A percentile compares a stretch with the other conserved stretches of the same genome.
These are phyloP conservation scores for Remersonia thermophila DNA, from an alignment of 2,329 filamentous ascomycete genomes.

Conservation along the genomic window DNA sequence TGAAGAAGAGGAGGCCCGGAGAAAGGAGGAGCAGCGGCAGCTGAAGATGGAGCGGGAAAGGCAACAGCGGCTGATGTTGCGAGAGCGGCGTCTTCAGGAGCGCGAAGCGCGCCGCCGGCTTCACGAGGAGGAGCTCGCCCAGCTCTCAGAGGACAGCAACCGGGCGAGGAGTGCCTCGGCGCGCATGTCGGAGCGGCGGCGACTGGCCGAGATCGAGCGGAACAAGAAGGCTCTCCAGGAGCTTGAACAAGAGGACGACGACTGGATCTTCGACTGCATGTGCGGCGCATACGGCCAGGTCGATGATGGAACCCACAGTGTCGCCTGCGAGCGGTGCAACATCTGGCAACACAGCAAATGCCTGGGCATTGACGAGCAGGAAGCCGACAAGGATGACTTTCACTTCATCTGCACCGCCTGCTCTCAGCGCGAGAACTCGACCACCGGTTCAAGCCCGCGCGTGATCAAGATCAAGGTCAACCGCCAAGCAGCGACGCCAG, in stretches of 20 bases:
- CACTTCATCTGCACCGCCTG: constrained; percentile 76
- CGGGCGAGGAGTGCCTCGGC: constrained; percentile 41
- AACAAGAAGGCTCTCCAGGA: constrained; percentile 65
- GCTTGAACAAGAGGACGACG: constrained; percentile 56
- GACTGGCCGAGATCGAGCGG: constrained; percentile 72
- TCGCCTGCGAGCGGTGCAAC: constrained; percentile 86
- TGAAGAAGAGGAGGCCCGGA: constrained; percentile 51
- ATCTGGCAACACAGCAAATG: constrained; percentile 97
- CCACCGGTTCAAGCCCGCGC: constrained; percentile 43
- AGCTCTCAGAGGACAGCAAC: constrained; percentile 64
- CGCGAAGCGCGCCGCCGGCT: constrained; percentile 72
- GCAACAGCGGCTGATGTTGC: constrained; percentile 66
- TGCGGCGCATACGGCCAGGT: constrained; percentile 87
- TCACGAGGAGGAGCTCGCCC: constrained; percentile 72
- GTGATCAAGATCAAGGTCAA: constrained; percentile 43
- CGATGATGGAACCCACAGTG: constrained; percentile 86
- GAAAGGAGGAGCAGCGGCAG: constrained; percentile 52
- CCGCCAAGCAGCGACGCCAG: constrained; percentile 17
- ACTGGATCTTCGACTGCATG: constrained; percentile 91
- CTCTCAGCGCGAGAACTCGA: constrained; percentile 51
- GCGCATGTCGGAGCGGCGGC: constrained; percentile 63
- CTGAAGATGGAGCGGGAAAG: constrained; percentile 56
- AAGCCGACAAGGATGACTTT: constrained; percentile 77
- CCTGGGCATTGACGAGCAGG: constrained; percentile 62
- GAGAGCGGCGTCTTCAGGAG: constrained; percentile 76